Percentiles rank a stretch among this genome's conserved stretches.
phyloP scores from a whole-genome alignment of 164 flowering plant species.

The Vitis cinerea region DNA sequence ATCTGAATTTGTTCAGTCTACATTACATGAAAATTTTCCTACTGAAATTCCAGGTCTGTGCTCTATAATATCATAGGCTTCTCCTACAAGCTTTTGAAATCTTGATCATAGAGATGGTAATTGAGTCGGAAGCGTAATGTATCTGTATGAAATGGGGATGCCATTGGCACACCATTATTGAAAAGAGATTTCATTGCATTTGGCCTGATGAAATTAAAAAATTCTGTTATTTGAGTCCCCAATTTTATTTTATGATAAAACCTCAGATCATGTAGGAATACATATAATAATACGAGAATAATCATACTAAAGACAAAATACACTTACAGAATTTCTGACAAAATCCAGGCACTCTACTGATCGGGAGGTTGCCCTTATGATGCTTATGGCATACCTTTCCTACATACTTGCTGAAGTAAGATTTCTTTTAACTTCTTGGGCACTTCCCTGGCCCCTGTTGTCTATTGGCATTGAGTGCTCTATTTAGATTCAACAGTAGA shows the following conservation, averaged over 20 bases:
- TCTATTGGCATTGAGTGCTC: not conserved
- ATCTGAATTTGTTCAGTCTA: no score
- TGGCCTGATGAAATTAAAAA: no score
- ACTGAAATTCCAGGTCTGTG: no score
- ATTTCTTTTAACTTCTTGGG: not conserved
- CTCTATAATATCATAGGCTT: no score
- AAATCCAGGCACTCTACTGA: constrained; percentile 79
- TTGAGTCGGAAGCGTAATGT: no score
- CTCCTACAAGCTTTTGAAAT: no score
- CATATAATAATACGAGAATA: not conserved
- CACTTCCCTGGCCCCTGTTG: not conserved
- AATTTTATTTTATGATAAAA: not conserved
- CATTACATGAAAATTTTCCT: no score
- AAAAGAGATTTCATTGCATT: no score
- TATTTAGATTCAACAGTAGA: constrained; percentile 2
- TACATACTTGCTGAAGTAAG: constrained; percentile 85
- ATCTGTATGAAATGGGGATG: not conserved
- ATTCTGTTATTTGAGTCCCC: not conserved
- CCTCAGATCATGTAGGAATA: not conserved
- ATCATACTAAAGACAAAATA: not conserved
- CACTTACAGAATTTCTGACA: not conserved
- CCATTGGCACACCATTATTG: not conserved
- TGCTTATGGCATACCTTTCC: constrained; percentile 88
- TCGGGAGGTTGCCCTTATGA: constrained; percentile 90
- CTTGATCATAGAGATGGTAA: no score